These are phyloP conservation scores for Sideroxylon spinosum DNA, from an alignment of 179 eudicot genomes.

Conservation along the genomic window DNA sequence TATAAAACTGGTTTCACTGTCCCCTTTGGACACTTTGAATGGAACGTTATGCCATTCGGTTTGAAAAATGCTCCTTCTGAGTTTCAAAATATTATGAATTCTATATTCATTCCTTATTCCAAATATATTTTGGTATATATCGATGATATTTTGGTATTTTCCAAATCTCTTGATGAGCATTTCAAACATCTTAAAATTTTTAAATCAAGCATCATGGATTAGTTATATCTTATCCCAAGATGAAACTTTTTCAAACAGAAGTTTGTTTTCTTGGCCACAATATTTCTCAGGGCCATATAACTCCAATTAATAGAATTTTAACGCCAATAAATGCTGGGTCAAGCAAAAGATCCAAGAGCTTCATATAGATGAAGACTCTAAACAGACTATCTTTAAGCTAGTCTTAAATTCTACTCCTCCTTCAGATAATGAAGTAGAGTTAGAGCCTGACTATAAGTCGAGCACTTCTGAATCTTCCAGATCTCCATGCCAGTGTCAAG, in stretches of 20 bases:
- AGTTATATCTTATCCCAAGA: background rate
- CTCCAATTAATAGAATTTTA: no score
- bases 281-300: background rate
- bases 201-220: background rate
- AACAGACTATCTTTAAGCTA: no score
- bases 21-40: background rate
- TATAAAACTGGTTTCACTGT: background rate
- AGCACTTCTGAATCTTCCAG: no score
- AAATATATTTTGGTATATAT: background rate
- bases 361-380: no score
- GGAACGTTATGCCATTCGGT: background rate
- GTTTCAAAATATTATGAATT: no score
- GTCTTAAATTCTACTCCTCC: no score
- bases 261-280: background rate
- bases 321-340: no score
- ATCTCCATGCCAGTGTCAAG: no score
- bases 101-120: no score
- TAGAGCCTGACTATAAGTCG: no score
- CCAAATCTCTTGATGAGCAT: background rate
- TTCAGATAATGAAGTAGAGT: no score
- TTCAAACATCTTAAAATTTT: slow-evolving; percentile 7
- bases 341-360: no score
- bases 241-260: background rate
- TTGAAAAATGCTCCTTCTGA: background rate
- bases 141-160: slow-evolving; percentile 14